Conservation (phyloP, 306 rosid species). For the Cucumis melo region DNA sequence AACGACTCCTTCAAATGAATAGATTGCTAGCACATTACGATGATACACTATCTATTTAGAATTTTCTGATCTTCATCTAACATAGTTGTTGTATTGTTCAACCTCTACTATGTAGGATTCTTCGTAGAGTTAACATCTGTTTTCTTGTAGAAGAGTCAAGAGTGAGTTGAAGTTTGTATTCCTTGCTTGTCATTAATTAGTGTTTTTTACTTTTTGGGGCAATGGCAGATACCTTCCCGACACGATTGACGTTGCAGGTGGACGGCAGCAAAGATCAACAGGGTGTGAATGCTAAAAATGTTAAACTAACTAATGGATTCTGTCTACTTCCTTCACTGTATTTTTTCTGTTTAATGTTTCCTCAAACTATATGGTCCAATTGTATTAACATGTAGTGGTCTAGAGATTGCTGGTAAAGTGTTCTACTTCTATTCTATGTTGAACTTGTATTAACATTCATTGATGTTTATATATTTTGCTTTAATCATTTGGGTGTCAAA, state of each 20-base stretch:
- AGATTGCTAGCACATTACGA: neutral
- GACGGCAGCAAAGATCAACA: slow-evolving; percentile 78
- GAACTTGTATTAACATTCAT: neutral
- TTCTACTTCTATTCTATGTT: neutral
- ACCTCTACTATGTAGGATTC: neutral
- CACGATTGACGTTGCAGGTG: slow-evolving; percentile 66
- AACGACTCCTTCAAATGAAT: neutral
- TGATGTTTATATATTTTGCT: slow-evolving; percentile 4
- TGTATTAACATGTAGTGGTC: slow-evolving; percentile 9
- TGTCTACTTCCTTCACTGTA: neutral
- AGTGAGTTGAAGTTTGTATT: neutral
- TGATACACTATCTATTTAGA: neutral
- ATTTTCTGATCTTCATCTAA: neutral
- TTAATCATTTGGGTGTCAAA: neutral
- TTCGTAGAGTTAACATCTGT: neutral
- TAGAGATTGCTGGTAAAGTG: slow-evolving; percentile 7
- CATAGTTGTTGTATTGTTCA: neutral
- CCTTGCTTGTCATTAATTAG: neutral
- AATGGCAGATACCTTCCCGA: slow-evolving; percentile 73
- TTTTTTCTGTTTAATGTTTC: neutral
- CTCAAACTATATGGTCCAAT: slow-evolving; percentile 1
- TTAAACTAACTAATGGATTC: neutral
- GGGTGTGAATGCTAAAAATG: slow-evolving; percentile 69
- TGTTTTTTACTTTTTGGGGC: neutral
- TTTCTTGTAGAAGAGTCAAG: neutral